Conservation (phyloP, 495 filamentous ascomycete genomes). For the Glarea lozoyensis region DNA sequence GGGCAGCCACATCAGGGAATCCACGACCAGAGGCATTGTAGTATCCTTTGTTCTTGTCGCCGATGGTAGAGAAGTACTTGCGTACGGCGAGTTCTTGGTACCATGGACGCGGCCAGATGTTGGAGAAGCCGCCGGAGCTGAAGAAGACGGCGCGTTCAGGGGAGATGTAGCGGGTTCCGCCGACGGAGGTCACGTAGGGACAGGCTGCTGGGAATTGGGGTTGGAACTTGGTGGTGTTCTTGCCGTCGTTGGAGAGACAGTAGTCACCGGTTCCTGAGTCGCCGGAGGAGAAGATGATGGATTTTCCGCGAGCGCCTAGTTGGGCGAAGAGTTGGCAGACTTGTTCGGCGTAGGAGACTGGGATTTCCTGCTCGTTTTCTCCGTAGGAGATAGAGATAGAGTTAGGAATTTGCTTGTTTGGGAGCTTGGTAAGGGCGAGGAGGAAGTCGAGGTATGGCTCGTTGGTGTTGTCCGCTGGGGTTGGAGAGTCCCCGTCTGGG, state of each 20-base stretch:
- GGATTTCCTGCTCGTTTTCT: conserved; percentile 55
- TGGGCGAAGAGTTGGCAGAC: conserved; percentile 60
- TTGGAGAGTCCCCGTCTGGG: conserved; percentile 39
- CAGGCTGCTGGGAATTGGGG: conserved; percentile 67
- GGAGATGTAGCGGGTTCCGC: conserved; percentile 51
- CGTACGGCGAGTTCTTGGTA: conserved; percentile 55
- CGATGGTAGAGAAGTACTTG: conserved; percentile 43
- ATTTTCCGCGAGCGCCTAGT: conserved; percentile 60
- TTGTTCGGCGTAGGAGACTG: conserved; percentile 47
- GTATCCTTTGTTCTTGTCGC: conserved; percentile 30
- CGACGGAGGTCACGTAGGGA: conserved; percentile 71
- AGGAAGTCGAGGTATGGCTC: conserved; percentile 80
- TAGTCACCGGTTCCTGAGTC: conserved; percentile 55
- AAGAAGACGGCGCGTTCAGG: conserved; percentile 49
- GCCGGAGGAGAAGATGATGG: conserved; percentile 64
- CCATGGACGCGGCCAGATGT: conserved; percentile 49
- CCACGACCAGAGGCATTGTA: conserved; percentile 55
- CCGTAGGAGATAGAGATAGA: conserved; percentile 67
- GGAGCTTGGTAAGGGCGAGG: conserved; percentile 53
- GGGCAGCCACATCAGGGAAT: conserved; percentile 64
- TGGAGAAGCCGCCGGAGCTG: conserved; percentile 63
- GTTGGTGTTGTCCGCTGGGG: conserved; percentile 40
- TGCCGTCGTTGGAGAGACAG: conserved; percentile 60
- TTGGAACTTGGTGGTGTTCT: conserved; percentile 48
- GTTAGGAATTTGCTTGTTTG: conserved; percentile 49